phyloP scores from a whole-genome alignment of 2,329 filamentous ascomycete species.

The Fusarium brevicatenulatum region DNA sequence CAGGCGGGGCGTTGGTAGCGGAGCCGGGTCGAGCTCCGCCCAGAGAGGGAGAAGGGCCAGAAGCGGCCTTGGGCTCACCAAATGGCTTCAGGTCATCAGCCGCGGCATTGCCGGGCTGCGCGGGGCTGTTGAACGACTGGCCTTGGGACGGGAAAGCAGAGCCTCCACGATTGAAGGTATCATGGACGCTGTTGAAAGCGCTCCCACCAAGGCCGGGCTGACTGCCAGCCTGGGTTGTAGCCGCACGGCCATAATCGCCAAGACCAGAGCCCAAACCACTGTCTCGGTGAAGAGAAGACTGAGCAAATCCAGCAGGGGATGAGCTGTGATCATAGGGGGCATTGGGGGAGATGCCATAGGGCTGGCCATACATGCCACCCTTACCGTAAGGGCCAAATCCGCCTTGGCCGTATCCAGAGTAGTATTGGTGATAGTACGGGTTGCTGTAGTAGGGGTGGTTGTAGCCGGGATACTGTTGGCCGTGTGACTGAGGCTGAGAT shows the following conservation, averaged over 20 bases:
- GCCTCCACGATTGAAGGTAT: constrained; percentile 64
- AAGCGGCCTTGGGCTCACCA: constrained; percentile 63
- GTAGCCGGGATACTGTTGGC: constrained; percentile 63
- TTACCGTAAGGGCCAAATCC: constrained; percentile 66
- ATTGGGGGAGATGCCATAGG: constrained; percentile 66
- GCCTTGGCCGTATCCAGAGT: constrained; percentile 64
- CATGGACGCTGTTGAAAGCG: constrained; percentile 64
- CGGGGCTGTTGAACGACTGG: constrained; percentile 63
- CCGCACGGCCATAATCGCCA: constrained; percentile 64
- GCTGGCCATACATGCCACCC: constrained; percentile 64
- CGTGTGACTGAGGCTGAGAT: constrained; percentile 57
- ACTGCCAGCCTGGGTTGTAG: constrained; percentile 59
- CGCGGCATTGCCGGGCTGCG: constrained; percentile 57
- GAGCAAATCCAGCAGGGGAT: constrained; percentile 65
- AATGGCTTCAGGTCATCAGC: constrained; percentile 69
- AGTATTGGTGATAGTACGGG: constrained; percentile 72
- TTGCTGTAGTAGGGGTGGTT: constrained; percentile 70
- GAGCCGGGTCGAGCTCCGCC: constrained; percentile 67
- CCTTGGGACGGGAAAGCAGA: constrained; percentile 66
- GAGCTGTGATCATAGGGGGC: constrained; percentile 66
- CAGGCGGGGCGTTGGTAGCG: constrained; percentile 61
- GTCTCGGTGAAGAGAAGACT: constrained; percentile 64
- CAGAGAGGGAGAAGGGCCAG: constrained; percentile 67
- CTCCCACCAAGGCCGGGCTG: constrained; percentile 62
- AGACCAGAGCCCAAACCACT: constrained; percentile 61